phyloP scores from a whole-genome alignment of 2,329 filamentous ascomycete species.

The Verticillium klebahnii region DNA sequence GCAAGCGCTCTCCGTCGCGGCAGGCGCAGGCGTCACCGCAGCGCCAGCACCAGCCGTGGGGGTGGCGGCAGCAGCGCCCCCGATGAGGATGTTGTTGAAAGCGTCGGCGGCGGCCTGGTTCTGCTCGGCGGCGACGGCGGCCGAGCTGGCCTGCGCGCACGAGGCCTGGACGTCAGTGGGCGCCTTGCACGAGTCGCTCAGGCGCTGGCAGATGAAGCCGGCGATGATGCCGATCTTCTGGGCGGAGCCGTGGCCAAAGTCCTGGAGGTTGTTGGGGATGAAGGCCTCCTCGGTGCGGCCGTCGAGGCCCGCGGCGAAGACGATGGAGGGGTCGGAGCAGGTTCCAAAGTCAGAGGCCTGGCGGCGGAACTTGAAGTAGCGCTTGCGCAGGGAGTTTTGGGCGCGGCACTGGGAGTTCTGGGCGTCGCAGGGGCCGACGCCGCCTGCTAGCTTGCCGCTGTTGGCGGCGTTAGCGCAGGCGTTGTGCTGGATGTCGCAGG shows the following conservation, averaged over 20 bases:
- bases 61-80: conserved; percentile 1
- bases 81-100: conserved; percentile 17
- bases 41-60: background rate
- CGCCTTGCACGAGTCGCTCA: conserved; percentile 23
- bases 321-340: conserved; percentile 43
- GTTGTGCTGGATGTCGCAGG: conserved; percentile 52
- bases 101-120: conserved; percentile 18
- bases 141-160: conserved; percentile 12
- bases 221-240: conserved; percentile 33
- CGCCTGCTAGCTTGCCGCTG: background rate
- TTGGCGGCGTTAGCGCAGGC: conserved; percentile 2
- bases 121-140: conserved; percentile 13
- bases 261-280: conserved; percentile 28
- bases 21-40: background rate
- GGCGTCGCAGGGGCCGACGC: conserved; percentile 3
- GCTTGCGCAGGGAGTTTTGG: conserved; percentile 15
- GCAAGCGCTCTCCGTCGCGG: background rate
- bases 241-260: conserved; percentile 50
- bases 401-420: conserved; percentile 2
- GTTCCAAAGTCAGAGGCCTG: conserved; percentile 31
- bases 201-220: conserved; percentile 40
- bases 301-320: conserved; percentile 43
- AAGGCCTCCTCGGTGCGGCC: conserved; percentile 40
- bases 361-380: conserved; percentile 3
- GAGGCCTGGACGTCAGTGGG: conserved; percentile 2